Base-by-base conservation (phyloP, 306 rosid genomes). In the Begonia peltatifolia region DNA sequence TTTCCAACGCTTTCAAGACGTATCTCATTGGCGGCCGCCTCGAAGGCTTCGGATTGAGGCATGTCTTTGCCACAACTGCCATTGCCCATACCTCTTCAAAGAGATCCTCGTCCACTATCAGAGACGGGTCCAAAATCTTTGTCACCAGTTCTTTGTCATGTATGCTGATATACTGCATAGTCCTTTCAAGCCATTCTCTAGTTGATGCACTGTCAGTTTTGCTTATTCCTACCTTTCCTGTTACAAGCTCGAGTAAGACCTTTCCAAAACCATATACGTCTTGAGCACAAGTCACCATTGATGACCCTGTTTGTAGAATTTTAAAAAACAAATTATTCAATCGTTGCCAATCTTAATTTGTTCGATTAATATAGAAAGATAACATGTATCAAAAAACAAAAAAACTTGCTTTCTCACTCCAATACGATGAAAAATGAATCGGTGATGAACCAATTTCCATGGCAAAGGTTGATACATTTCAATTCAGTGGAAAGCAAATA, bases 61-160 rank as follows among this genome's bases (percentile, higher is more conserved):
- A 92, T n/a, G 94, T 79, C 70, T 81, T 71, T 50, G 99, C 99
- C 41, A 92, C 85, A 16, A 92, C 79, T 17, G 95, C 84, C 88
- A 86, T 81, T 14, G 96, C 94, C 99, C 96, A 92, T 18, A 83
- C 94, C 69, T 92, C 99, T 63, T 92, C 94, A 65, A 92, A 35
- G 15, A 86, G 71, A 76, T 92, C 99, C 53, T 92, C 99, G 46
- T 92, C 84, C 54, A 92, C 66, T 10, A 92, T 81, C 55, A 92
- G 70, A 52, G 82, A 71, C 4, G 99, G 88, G 51, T 92, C 99
- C 3, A 86, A 67, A 25, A 92, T 86, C 71, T 75, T 83, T 1
- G 58, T 75, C 48, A 92, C 47, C 44, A 64, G 72, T 38, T 86
- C 96, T 70, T 75, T 86, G 44, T 92, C 94, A 7, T 68, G 65